A percentile compares a stretch with the other conserved stretches of the same genome.
Evolutionary conservation across 176 grass and related monocot genomes (phyloP).

Genomic region (Rhynchospora breviuscula): DNA sequence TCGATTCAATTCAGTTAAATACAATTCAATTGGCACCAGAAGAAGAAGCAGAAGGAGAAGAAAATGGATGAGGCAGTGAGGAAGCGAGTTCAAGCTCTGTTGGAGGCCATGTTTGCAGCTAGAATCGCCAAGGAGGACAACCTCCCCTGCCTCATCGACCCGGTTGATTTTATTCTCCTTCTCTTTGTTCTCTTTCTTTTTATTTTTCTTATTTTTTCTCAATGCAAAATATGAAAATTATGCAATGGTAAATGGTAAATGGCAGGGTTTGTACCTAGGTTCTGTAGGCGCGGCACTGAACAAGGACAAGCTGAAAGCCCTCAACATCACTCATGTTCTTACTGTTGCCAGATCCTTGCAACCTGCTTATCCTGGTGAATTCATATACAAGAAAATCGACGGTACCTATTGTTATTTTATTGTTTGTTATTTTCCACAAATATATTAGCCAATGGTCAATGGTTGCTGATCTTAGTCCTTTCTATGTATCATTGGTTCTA

Average conservation of each 20-base stretch:
- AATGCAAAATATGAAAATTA: not conserved
- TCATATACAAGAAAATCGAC: conserved; percentile 83
- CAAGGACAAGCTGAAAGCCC: conserved; percentile 49
- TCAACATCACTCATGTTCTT: conserved; percentile 78
- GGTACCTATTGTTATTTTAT: conserved; percentile 28
- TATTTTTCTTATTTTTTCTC: not conserved
- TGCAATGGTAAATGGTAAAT: too few species aligned
- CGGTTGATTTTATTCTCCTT: not conserved
- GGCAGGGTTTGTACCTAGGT: conserved; percentile 77
- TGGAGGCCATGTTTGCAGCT: conserved; percentile 27
- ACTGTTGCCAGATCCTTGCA: conserved; percentile 65
- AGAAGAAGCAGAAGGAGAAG: not conserved
- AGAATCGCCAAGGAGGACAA: conserved; percentile 38
- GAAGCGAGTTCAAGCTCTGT: not conserved
- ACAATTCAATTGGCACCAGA: not conserved
- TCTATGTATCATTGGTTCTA: conserved; percentile 6
- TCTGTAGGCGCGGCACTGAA: conserved; percentile 74
- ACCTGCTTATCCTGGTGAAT: conserved; percentile 59
- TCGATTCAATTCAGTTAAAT: too few species aligned
- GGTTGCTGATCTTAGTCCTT: not conserved
- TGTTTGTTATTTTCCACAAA: not conserved
- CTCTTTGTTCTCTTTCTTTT: not conserved
- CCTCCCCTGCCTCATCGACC: conserved; percentile 27
- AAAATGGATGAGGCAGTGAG: not conserved
- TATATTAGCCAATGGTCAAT: too few species aligned